Base-by-base conservation (phyloP, 169 alveolate species). In the Plasmodium vivax region DNA sequence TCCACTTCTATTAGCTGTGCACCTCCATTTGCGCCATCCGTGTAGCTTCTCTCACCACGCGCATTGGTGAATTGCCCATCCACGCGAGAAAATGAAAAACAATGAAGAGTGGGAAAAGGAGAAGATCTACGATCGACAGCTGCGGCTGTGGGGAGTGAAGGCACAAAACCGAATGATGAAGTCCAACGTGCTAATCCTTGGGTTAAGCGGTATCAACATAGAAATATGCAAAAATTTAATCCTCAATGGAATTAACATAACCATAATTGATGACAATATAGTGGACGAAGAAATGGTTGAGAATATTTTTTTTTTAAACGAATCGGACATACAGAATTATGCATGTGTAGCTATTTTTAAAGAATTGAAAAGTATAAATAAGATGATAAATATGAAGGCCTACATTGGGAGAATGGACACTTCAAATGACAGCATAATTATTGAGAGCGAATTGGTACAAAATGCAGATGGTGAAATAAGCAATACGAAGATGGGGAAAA, bases 61-160 rank as follows among this genome's bases (percentile, higher is more conserved):
- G 16, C 45, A 51, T 51, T 51, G 38, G 30, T 30, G 36, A 82
- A 34, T 14, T 82, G 14, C 14, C 32, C 83, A 87, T 34, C 8
- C 62, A 1, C 19, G 2, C 62, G 23, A 51, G 19, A 79, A 7
- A 79, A 79, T 71, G 93, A 54, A 96, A 95, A 27, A 84, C 79
- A 80, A 10, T 16, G 83, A 43, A 16, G 91, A 81, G 51, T 85
- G 80, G 82, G 90, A 88, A 62, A 88, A 88, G 41, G 88, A 88
- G 72, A 83, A 77, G 87, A 71, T 96, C 27, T 96, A 92, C 81
- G 97, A 96, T 82, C 95, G 97, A 9, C 97, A 96, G 95, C 93
- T 96, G 38, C 84, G 97, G 30, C 95, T 96, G 43, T 96, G 97
- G 97, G 97, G 97, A 9, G 93, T 96, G n/a, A 94, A 96, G 72